Conservation (phyloP, 2,329 filamentous ascomycete genomes). For the Tolypocladium cylindrosporum region DNA sequence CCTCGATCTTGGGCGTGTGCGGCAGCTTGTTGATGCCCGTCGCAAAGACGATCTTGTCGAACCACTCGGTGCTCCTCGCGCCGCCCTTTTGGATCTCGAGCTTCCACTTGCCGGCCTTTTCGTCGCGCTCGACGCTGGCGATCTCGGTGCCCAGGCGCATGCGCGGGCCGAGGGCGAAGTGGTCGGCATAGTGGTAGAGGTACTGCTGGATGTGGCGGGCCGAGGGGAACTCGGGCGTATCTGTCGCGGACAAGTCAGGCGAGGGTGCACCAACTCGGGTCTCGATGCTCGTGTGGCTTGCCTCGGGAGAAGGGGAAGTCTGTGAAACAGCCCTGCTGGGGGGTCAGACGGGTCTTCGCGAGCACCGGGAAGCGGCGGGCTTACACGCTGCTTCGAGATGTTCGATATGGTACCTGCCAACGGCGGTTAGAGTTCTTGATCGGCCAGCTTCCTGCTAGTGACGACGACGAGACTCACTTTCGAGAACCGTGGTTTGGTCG, state of each 20-base stretch:
- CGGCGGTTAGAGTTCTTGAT: too few species aligned
- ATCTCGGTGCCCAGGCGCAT: conserved; percentile 16
- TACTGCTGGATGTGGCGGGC: conserved; percentile 18
- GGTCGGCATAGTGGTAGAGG: conserved; percentile 20
- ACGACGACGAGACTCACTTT: conserved; percentile 13
- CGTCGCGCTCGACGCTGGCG: conserved; percentile 9
- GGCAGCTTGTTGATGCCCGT: conserved; percentile 23
- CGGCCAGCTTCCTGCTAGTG: not conserved
- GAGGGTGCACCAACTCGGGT: not conserved
- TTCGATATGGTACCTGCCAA: conserved; percentile 17
- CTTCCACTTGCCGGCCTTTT: conserved; percentile 13
- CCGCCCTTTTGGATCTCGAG: conserved; percentile 10
- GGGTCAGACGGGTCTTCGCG: too few species aligned
- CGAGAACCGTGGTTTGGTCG: conserved; percentile 26
- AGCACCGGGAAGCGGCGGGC: not conserved
- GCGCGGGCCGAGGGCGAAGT: conserved; percentile 17
- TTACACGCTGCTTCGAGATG: conserved; percentile 20
- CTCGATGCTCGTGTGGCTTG: not conserved
- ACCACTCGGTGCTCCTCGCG: conserved; percentile 7
- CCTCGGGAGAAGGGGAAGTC: conserved; percentile 19
- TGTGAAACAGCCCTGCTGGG: conserved; percentile 20
- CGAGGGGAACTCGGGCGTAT: conserved; percentile 13
- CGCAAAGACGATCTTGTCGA: conserved; percentile 28
- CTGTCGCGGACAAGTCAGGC: conserved; percentile 6
- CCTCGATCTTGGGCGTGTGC: conserved; percentile 23